Evolutionary conservation across 176 grass and related monocot genomes (phyloP).

Genomic region (Avena insularis): DNA sequence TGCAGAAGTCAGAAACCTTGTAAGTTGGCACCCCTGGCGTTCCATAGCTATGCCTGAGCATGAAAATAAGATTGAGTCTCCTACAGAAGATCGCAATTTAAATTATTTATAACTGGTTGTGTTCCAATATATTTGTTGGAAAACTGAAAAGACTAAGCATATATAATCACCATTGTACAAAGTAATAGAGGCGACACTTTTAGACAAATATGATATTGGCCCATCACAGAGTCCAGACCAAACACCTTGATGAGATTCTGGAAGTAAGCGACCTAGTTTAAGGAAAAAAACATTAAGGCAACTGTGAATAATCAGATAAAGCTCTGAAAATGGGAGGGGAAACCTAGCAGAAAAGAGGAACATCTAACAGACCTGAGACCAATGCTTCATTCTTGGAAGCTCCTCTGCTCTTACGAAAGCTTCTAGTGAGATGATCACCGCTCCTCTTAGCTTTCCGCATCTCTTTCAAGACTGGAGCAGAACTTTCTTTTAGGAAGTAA

Average conservation of each 20-base stretch:
- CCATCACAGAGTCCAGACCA: neutral
- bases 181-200: neutral
- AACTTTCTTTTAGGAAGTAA: too few species aligned
- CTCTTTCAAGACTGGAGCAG: constrained; percentile 1
- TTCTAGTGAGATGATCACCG: neutral
- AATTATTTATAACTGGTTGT: neutral
- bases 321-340: neutral
- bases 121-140: neutral
- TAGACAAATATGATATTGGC: neutral
- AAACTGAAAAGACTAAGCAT: neutral
- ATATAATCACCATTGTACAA: neutral
- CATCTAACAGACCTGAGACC: neutral
- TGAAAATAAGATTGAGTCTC: constrained; percentile 11
- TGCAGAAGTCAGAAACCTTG: constrained; percentile 37
- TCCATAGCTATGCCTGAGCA: constrained; percentile 39
- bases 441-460: constrained; percentile 18
- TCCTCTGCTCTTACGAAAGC: neutral
- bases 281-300: neutral
- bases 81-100: neutral
- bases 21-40: neutral
- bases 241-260: neutral
- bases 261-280: neutral
- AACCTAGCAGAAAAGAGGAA: too few species aligned
- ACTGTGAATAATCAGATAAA: constrained; percentile 19
- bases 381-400: neutral